phyloP scores from a whole-genome alignment of 2,329 filamentous ascomycete species.

The Aspergillaceae sp. region DNA sequence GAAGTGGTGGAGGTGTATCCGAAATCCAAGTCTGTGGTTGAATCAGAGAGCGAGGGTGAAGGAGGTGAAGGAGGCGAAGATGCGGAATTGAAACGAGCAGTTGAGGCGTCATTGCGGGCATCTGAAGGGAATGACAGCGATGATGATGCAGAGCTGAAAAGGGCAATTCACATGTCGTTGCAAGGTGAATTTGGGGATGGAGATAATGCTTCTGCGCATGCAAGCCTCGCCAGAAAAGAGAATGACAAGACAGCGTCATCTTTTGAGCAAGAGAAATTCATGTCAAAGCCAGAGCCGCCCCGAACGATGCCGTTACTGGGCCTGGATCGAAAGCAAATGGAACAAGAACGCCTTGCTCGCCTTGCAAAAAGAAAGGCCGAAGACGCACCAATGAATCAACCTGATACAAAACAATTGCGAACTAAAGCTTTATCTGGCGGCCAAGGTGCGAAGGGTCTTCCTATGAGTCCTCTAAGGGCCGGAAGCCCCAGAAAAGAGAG shows the following conservation, averaged over 20 bases:
- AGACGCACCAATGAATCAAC: constrained; percentile 18
- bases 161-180: background rate
- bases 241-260: background rate
- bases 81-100: constrained; percentile 29
- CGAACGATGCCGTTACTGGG: constrained; percentile 36
- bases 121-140: constrained; percentile 10
- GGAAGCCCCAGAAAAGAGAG: too few species aligned
- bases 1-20: constrained; percentile 17
- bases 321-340: constrained; percentile 74
- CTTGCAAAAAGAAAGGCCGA: constrained; percentile 51
- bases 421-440: constrained; percentile 3
- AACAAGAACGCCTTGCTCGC: constrained; percentile 69
- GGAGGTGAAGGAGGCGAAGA: constrained; percentile 18
- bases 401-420: constrained; percentile 16
- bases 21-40: constrained; percentile 21
- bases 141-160: background rate
- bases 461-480: too few species aligned
- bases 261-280: too few species aligned
- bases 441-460: background rate
- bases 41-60: constrained; percentile 14
- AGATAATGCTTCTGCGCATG: background rate
- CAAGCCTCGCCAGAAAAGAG: background rate
- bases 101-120: constrained; percentile 23
- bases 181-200: too few species aligned
- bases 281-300: background rate